Evolutionary conservation across 306 rosid species (phyloP), one percentile per base, ranked within the genome.

Genomic region (Fagus crenata): DNA sequence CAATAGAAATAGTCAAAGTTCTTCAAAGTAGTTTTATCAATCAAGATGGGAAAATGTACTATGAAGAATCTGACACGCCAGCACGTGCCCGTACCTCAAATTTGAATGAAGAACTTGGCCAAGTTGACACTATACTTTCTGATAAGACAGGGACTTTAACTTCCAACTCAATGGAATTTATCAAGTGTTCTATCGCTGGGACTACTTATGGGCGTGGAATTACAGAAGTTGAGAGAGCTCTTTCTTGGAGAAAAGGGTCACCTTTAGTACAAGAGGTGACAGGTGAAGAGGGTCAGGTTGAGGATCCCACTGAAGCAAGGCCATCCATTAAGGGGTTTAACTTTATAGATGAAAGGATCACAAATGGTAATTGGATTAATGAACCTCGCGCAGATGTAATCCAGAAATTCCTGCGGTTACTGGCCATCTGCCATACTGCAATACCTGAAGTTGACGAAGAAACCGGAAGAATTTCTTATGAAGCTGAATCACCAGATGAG

Each of bases 81-180:
- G 28, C 28, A 22, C 28, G 28, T 22, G 28, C 28, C 28, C 0
- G 28, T 22, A 22, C 28, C 28, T 22, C 28, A 22, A 22, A 22
- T 22, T 22, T 22, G 28, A 22, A 22, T 22, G 28, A 22, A 22
- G 28, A 22, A 22, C 28, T 22, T 22, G 28, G 28, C 28, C 28
- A 22, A 22, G 28, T 22, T 22, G 28, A 22, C 28, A 22, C 28
- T 22, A 22, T 22, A 22, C 28, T 22, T 22, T 22, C 28, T 22
- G 0, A 22, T 22, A 22, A 95, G 80, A 95, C 99, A 0, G 99
- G 99, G 80, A 95, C 98, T 43, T 83, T 95, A 80, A 95, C 97
- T 69, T 95, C 97, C 86, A 95, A 95, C 80, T 92, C 99, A 5
- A 95, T 95, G 99, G 99, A 95, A 69, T 95, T 92, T 56, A 92